These are phyloP conservation scores for Xylariaceae sp. DNA, from an alignment of 2,329 filamentous ascomycete genomes.

Conservation along the genomic window DNA sequence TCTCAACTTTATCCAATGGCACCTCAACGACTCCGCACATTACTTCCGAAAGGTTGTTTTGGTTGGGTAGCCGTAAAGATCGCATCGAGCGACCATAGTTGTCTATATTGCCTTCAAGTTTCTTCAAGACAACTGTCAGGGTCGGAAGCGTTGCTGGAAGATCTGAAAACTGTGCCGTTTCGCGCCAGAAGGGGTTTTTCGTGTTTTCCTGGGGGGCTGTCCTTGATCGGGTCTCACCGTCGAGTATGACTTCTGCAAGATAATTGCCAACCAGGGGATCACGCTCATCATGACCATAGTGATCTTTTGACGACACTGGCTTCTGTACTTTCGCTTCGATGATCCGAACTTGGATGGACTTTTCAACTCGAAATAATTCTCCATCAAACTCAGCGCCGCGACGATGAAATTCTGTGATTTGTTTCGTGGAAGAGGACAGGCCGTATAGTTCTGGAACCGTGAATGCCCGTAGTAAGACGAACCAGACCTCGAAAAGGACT, in stretches of 20 bases:
- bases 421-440: slow-evolving; percentile 44
- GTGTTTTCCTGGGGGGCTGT: slow-evolving; percentile 71
- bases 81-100: slow-evolving; percentile 45
- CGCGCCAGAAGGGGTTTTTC: slow-evolving; percentile 76
- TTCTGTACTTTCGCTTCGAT: slow-evolving; percentile 61
- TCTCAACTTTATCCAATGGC: slow-evolving; percentile 72
- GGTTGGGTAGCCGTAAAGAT: slow-evolving; percentile 41
- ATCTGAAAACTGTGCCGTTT: slow-evolving; percentile 75
- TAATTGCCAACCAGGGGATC: slow-evolving; percentile 64
- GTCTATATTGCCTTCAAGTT: slow-evolving; percentile 52
- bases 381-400: slow-evolving; percentile 39
- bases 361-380: slow-evolving; percentile 61
- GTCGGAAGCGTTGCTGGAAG: slow-evolving; percentile 67
- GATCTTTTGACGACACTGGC: slow-evolving; percentile 16
- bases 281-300: slow-evolving; percentile 29
- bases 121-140: slow-evolving; percentile 70
- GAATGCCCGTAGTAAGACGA: slow-evolving; percentile 85
- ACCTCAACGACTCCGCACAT: slow-evolving; percentile 76
- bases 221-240: slow-evolving; percentile 74
- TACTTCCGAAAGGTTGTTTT: slow-evolving; percentile 47
- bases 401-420: slow-evolving; percentile 43
- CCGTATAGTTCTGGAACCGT: slow-evolving; percentile 89
- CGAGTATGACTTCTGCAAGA: slow-evolving; percentile 74
- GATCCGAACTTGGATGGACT: slow-evolving; percentile 56
- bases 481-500: slow-evolving; percentile 96